A percentile compares a stretch with the other conserved stretches of the same genome.
Conservation (phyloP, 2,329 filamentous ascomycete species). For the Fusarium redolens region DNA sequence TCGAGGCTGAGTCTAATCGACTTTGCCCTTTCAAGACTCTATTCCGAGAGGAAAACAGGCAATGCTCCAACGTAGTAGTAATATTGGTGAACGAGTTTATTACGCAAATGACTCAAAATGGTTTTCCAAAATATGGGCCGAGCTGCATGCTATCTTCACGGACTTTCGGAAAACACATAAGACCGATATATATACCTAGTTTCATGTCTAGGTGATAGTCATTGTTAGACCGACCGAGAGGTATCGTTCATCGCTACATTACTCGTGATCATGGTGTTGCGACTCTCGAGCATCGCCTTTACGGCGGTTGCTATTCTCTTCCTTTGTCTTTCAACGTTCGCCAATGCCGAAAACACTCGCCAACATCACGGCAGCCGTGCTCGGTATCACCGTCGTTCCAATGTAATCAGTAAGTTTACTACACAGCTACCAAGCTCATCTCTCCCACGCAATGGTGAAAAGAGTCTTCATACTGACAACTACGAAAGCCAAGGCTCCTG, state of each 20-base stretch:
- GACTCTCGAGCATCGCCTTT: neutral
- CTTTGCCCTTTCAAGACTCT: neutral
- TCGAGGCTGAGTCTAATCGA: neutral
- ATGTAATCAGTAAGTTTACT: conserved; percentile 4
- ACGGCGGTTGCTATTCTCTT: neutral
- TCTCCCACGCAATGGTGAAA: too few relatives aligned
- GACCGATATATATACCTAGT: neutral
- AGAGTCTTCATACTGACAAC: neutral
- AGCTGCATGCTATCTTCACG: neutral
- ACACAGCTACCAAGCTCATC: too few relatives aligned
- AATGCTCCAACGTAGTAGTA: neutral
- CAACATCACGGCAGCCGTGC: neutral
- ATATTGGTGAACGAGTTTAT: neutral
- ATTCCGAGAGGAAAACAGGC: neutral
- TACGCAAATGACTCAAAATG: neutral
- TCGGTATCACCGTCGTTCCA: neutral
- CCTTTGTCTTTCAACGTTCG: neutral
- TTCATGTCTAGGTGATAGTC: neutral
- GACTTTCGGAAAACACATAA: neutral
- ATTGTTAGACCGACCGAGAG: neutral
- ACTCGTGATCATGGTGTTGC: neutral
- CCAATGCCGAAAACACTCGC: neutral
- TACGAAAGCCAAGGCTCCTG: conserved; percentile 2
- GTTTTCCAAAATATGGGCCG: neutral
- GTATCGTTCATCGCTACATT: neutral